phyloP scores from a whole-genome alignment of 768 basidiomycete species.

The Russula earlei region DNA sequence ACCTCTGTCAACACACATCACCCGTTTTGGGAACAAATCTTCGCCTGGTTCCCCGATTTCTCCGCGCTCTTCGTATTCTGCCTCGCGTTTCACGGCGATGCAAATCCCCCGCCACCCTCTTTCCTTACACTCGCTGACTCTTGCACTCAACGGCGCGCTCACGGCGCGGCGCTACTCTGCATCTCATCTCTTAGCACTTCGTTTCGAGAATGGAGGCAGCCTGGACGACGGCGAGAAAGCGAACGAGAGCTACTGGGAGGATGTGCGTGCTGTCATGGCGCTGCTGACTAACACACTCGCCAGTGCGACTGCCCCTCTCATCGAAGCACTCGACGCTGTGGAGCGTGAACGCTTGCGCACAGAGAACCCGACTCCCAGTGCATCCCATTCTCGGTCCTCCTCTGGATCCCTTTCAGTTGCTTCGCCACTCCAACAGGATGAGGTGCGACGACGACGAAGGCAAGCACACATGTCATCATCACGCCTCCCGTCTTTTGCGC shows the following conservation, averaged over 20 bases:
- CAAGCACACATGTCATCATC: conserved; percentile 18
- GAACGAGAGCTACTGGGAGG: conserved; percentile 67
- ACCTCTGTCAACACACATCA: conserved; percentile 14
- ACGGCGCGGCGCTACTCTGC: conserved; percentile 70
- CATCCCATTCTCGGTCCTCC: conserved; percentile 6
- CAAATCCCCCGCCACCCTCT: conserved; percentile 55
- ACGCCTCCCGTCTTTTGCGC: conserved; percentile 50
- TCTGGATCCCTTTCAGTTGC: not conserved
- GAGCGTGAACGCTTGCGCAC: conserved; percentile 47
- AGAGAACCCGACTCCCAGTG: conserved; percentile 34
- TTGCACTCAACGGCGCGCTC: conserved; percentile 55
- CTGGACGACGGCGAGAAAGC: conserved; percentile 22
- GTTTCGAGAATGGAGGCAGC: conserved; percentile 38
- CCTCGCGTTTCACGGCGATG: conserved; percentile 56
- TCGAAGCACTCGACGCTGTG: conserved; percentile 51
- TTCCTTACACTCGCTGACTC: conserved; percentile 52
- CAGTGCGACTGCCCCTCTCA: conserved; percentile 53
- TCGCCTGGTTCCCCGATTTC: conserved; percentile 16
- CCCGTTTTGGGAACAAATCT: conserved; percentile 15
- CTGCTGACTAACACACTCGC: conserved; percentile 57
- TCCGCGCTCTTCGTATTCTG: conserved; percentile 21
- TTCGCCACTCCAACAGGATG: not conserved
- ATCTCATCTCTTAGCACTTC: conserved; percentile 67
- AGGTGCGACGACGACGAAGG: not conserved
- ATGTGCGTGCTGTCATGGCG: conserved; percentile 65